These are phyloP conservation scores for Pseudogymnoascus sp. DNA, from an alignment of 2,329 filamentous ascomycete species.

Conservation along the genomic window DNA sequence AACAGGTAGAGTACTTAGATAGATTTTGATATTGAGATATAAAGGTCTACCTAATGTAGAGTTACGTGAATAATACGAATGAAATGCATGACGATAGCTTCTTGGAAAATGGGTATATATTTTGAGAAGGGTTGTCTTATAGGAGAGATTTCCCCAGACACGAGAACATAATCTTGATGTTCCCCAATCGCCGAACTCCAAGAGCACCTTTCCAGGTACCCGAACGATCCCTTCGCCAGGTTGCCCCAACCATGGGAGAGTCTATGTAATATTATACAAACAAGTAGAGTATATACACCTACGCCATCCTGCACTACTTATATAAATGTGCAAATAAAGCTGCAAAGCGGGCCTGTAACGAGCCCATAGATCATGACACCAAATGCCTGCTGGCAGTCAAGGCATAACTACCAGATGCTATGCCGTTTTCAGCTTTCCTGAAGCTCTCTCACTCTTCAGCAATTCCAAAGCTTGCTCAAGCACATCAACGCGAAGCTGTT, in stretches of 20 bases:
- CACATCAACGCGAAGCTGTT: conserved; percentile 23
- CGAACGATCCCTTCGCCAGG: neutral
- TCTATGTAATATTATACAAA: conserved; percentile 7
- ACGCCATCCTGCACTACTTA: neutral
- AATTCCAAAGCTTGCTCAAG: conserved; percentile 26
- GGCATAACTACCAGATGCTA: neutral
- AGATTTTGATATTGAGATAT: neutral
- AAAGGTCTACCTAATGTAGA: neutral
- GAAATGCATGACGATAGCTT: neutral
- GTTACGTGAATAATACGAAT: neutral
- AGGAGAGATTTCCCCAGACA: neutral
- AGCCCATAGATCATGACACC: neutral
- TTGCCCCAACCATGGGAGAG: neutral
- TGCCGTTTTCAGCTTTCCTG: conserved; percentile 13
- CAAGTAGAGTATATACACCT: neutral
- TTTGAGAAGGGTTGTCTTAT: neutral
- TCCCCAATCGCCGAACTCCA: neutral
- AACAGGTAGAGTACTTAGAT: neutral
- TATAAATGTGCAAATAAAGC: neutral
- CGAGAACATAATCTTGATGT: neutral
- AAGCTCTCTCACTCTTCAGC: conserved; percentile 19
- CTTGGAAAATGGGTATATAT: neutral
- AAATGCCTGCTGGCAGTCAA: neutral
- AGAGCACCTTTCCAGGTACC: neutral
- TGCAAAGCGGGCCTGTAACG: neutral